phyloP scores from a whole-genome alignment of 208 protist species.

The Leishmania turanica region DNA sequence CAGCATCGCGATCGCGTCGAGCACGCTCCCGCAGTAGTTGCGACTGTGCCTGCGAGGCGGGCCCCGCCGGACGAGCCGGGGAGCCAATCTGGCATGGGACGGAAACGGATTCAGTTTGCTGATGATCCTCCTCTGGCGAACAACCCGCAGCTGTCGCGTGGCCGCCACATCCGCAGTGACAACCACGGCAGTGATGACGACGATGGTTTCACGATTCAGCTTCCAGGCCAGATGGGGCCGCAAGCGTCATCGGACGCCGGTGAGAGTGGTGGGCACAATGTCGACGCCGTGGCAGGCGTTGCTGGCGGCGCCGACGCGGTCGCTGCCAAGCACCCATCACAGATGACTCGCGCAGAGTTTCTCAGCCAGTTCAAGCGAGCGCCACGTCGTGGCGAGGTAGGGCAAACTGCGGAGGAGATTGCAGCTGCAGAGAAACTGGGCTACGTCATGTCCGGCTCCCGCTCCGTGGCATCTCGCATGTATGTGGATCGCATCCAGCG shows the following conservation, averaged over 20 bases:
- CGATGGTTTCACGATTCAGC: conserved; percentile 13
- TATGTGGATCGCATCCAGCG: conserved; percentile 88
- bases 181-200: background rate
- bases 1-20: conserved; percentile 24
- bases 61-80: background rate
- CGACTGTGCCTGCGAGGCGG: background rate
- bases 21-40: conserved; percentile 4
- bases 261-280: background rate
- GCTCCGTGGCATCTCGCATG: conserved; percentile 76
- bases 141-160: background rate
- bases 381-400: conserved; percentile 86
- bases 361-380: conserved; percentile 87
- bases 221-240: background rate
- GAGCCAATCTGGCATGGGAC: background rate
- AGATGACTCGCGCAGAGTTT: conserved; percentile 90
- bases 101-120: conserved; percentile 22
- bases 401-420: conserved; percentile 80
- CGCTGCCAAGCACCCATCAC: conserved; percentile 78
- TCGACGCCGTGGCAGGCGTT: background rate
- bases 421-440: conserved; percentile 79
- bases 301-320: background rate
- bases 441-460: conserved; percentile 93
- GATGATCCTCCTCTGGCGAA: background rate
- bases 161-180: background rate
- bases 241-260: background rate